Base-by-base conservation (phyloP, 2,329 filamentous ascomycete genomes). In the Paramyrothecium roridum region DNA sequence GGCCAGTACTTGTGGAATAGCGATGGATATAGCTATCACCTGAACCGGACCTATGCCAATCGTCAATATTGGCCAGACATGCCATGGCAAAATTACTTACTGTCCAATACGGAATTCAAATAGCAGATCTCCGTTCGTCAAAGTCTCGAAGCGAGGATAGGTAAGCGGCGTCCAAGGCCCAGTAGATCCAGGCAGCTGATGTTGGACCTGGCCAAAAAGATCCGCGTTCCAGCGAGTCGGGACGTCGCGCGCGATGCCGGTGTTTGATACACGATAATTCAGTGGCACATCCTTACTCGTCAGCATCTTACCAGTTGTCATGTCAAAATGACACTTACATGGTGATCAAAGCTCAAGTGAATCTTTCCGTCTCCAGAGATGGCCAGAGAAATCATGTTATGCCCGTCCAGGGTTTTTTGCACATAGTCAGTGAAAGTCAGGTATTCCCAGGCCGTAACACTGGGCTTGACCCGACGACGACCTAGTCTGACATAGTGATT, bases 351-450 rank as follows among this genome's bases (percentile, higher is more conserved):
- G 30, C 59, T 59, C 16, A 63, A 55, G 40, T 63, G 61, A 45
- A 63, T 61, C 3, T 45, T 48, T 4, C 61, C 61, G 30, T 61
- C 59, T 17, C 55, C 52, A 1, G 61, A 63, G 40, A 63, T 58
- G 2, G 59, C 61, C 54, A 63, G 50, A 3, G 61, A 63, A 33
- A 63, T 63, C 45, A 58, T 63, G 49, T 63, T 63, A 37, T 61
- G 59, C 11, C 55, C 55, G 45, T 63, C 61, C 50, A 61, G 57
- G 26, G 61, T 63, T 22, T 33, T 52, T 52, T 63, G 61, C 43
- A 52, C 49, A 22, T 61, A 63, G 52, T 63, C 61, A 13, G 57
- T 61, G n/a, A 63, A 57, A 20, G 52, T 54, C 46, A 63, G 52
- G 12, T 53, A 54, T 43, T 63, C 59, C 61, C 61, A 63, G 10